phyloP scores from a whole-genome alignment of 108 stramenopile species.

The Phaeodactylum tricornutum region DNA sequence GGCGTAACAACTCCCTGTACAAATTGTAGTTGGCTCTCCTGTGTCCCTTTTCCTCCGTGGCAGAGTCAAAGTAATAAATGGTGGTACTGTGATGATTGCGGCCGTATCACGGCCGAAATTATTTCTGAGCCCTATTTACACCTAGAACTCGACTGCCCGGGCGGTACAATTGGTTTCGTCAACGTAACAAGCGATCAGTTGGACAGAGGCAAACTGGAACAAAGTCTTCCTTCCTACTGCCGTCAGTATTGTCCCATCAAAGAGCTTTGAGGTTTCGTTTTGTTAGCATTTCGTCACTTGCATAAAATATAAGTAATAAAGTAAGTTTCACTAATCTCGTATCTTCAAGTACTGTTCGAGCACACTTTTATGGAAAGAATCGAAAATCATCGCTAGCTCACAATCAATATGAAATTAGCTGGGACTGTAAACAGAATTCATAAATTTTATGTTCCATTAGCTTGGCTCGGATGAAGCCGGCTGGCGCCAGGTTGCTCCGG shows the following conservation, averaged over 20 bases:
- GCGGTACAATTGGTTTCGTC: conserved; percentile 34
- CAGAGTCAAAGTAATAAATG: conserved; percentile 47
- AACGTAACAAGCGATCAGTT: conserved; percentile 12
- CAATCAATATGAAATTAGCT: too few species aligned
- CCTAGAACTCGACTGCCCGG: conserved; percentile 57
- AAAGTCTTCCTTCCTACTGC: conserved; percentile 41
- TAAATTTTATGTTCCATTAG: too few species aligned
- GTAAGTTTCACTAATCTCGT: too few species aligned
- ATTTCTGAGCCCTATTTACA: conserved; percentile 34
- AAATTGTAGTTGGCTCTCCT: conserved; percentile 55
- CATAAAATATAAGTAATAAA: too few species aligned
- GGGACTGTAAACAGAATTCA: too few species aligned
- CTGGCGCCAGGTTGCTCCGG: conserved; percentile 2
- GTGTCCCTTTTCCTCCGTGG: conserved; percentile 81
- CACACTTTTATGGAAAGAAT: too few species aligned
- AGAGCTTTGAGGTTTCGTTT: too few species aligned
- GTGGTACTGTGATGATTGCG: conserved; percentile 91
- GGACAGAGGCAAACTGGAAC: conserved; percentile 19
- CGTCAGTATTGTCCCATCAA: conserved; percentile 26
- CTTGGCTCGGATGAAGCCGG: conserved; percentile 2
- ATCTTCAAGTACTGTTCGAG: too few species aligned
- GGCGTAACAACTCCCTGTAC: conserved; percentile 68
- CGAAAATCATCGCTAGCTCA: too few species aligned
- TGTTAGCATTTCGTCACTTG: too few species aligned
- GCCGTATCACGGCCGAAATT: conserved; percentile 57